Evolutionary conservation across 75 land plant genomes (phyloP).

Genomic region (Selaginella tamariscina): DNA sequence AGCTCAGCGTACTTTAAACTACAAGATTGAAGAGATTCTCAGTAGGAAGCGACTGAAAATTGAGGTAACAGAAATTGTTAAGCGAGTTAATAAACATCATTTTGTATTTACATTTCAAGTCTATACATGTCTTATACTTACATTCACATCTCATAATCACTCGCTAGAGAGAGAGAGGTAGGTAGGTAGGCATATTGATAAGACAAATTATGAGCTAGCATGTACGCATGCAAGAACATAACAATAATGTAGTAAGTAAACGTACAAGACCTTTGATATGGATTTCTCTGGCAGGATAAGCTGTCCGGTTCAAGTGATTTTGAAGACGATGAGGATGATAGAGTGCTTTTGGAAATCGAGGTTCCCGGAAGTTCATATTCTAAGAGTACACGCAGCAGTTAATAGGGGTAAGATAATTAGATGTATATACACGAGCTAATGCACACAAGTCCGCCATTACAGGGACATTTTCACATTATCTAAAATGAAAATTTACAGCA

Average conservation of each 20-base stretch:
- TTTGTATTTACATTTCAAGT: background rate
- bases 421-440: too few relatives aligned
- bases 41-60: slow-evolving; percentile 16
- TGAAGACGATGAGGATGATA: slow-evolving; percentile 28
- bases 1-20: slow-evolving; percentile 45
- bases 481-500: too few relatives aligned
- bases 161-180: too few relatives aligned
- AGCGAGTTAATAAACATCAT: background rate
- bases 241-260: too few relatives aligned
- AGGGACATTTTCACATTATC: too few relatives aligned
- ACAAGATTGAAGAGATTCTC: slow-evolving; percentile 28
- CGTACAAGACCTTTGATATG: background rate
- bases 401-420: too few relatives aligned
- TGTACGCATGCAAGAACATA: too few relatives aligned
- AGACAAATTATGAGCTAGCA: too few relatives aligned
- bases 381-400: background rate
- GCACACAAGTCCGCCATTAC: too few relatives aligned
- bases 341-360: slow-evolving; percentile 27
- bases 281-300: slow-evolving; percentile 16
- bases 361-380: slow-evolving; percentile 73
- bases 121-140: background rate
- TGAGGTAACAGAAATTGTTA: background rate
- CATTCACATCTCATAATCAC: too few relatives aligned
- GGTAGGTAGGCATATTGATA: too few relatives aligned
- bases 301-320: background rate